Base-by-base conservation (phyloP, 2,329 filamentous ascomycete species). In the Nemania sp. region DNA sequence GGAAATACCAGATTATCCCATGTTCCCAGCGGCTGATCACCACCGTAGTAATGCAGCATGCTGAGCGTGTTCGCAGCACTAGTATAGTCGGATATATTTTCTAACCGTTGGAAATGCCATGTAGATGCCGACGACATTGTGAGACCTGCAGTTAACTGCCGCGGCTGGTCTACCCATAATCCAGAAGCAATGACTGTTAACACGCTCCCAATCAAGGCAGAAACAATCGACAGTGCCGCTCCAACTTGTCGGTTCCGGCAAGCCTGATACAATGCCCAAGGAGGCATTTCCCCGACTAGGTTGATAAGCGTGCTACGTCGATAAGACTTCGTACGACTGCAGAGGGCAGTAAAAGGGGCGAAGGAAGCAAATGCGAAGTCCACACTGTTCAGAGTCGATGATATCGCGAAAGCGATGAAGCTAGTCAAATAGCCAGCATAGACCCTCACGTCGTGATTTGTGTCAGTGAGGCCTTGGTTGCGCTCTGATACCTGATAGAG, bases 121-220 rank as follows among this genome's bases (percentile, higher is more conserved):
- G 29, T 32, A 32, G 29, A 32, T 32, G 29, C 29, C 29, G 29
- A 32, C 29, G 29, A 32, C 29, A 32, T 32, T 4, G 29, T 32
- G 29, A 32, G 29, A 8, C 29, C 29, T 32, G 29, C 29, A 13
- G n/a, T 26, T 11, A 15, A 3, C 8, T 5, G 5, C 24, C 3
- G 24, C 5, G 24, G 24, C 15, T 8, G 24, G 4, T 26, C 27
- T 35, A 57, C 15, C 54, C 54, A 57, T 43, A 63, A 24, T 3
- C 61, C 61, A 11, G 61, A 63, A 24, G 22, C 38, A 5, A 63
- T n/a, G 7, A 63, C 38, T 5, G 61, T 43, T 10, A 63, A 24
- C 2, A 7, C n/a, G 27, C 61, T 57, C 2, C 52, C 41, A n/a
- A 63, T 57, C 0, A 63, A 4, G 4, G 18, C 24, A 8, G 61